These are phyloP conservation scores for Lipomyces japonicus DNA, from an alignment of 805 yeast genomes.

Conservation along the genomic window DNA sequence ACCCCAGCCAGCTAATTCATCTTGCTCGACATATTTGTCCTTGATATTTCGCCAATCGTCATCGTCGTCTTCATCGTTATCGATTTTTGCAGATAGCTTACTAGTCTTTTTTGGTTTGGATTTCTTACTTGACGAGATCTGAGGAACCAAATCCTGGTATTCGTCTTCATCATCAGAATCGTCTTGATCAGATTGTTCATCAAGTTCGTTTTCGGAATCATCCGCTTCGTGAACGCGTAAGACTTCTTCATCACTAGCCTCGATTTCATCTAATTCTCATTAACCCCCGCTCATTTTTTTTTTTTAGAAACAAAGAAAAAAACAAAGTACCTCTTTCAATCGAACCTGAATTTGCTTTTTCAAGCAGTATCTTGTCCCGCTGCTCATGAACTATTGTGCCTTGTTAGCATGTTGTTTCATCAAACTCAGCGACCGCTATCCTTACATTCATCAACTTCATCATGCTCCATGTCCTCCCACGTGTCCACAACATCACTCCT, in stretches of 20 bases:
- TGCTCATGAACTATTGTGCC: conserved; percentile 32
- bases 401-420: background rate
- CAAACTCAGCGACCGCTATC: background rate
- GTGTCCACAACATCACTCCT: conserved; percentile 9
- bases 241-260: conserved; percentile 57
- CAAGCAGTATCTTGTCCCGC: conserved; percentile 35
- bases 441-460: conserved; percentile 37
- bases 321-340: conserved; percentile 28
- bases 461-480: conserved; percentile 32
- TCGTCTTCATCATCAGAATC: conserved; percentile 44
- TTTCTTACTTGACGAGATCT: background rate
- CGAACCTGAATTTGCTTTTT: conserved; percentile 19
- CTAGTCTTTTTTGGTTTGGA: background rate
- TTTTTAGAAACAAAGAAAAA: too few relatives aligned
- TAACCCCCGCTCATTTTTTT: too few relatives aligned
- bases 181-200: conserved; percentile 46
- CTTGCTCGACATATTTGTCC: conserved; percentile 8
- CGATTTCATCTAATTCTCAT: conserved; percentile 29
- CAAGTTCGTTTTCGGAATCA: conserved; percentile 41
- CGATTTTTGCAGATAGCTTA: conserved; percentile 44
- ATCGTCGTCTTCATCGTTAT: conserved; percentile 49
- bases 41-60: conserved; percentile 48
- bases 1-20: conserved; percentile 44
- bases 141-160: conserved; percentile 45
- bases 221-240: conserved; percentile 41